Conservation (phyloP, 208 protist genomes). For the Trypanosoma theileri region DNA sequence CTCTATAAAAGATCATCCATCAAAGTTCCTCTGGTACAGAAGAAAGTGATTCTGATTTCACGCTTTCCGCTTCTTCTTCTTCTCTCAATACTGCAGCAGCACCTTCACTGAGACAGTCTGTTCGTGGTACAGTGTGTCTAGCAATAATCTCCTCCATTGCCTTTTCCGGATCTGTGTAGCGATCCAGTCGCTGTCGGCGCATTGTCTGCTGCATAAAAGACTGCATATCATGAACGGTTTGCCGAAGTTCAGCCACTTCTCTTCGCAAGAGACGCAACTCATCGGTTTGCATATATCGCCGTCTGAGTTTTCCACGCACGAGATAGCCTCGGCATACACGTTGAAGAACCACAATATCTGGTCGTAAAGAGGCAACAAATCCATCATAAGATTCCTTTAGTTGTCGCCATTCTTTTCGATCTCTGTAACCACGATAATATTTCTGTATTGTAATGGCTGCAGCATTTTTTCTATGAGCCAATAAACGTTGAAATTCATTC, state of each 20-base stretch:
- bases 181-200: slow-evolving; percentile 33
- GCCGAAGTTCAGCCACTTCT: slow-evolving; percentile 28
- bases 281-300: neutral
- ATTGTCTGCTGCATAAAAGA: slow-evolving; percentile 31
- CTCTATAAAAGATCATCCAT: neutral
- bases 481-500: slow-evolving; percentile 52
- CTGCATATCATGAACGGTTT: slow-evolving; percentile 30
- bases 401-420: slow-evolving; percentile 44
- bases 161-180: slow-evolving; percentile 35
- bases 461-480: slow-evolving; percentile 40
- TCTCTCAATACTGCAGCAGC: slow-evolving; percentile 19
- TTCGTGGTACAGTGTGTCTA: slow-evolving; percentile 7
- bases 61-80: slow-evolving; percentile 17
- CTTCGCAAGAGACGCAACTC: slow-evolving; percentile 23
- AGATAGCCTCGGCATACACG: slow-evolving; percentile 42
- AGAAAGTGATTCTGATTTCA: slow-evolving; percentile 1
- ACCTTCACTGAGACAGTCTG: neutral
- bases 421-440: slow-evolving; percentile 67
- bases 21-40: neutral
- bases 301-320: slow-evolving; percentile 21
- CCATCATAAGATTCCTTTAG: slow-evolving; percentile 44
- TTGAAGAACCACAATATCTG: slow-evolving; percentile 42
- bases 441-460: slow-evolving; percentile 80
- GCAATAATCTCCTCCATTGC: slow-evolving; percentile 54
- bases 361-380: slow-evolving; percentile 46